Evolutionary conservation across 208 protist species (phyloP), one percentile per base, ranked within the genome.

Genomic region (Acanthamoeba quina): DNA sequence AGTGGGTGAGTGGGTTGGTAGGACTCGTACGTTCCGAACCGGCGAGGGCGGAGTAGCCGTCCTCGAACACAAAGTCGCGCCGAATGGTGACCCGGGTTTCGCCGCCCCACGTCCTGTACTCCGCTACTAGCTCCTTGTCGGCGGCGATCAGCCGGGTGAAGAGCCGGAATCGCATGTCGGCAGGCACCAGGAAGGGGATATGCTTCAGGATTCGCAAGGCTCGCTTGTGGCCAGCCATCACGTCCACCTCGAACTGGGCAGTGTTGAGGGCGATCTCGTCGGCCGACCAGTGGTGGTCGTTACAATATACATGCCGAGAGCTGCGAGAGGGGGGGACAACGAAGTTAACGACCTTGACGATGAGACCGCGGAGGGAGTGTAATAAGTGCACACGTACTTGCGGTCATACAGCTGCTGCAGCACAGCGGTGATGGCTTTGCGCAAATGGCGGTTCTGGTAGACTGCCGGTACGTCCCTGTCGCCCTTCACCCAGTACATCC

Each of bases 31-130:
- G 82, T 58, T 58, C 89, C 9, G 96, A 24, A 5, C 31, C 9
- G 34, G 26, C 92, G 72, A 99, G 97, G 31, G 95, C 90, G 17
- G 96, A 95, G 95, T 97, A 99, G 64, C 96, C 96, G 94, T 99
- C 98, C 21, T 96, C 95, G 94, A 99, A 99, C 29, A 97, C 95
- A 49, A 93, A 91, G 31, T 98, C 97, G 78, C 98, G 97, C 58
- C 96, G 96, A 72, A 97, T 96, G 41, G 58, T 68, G 24, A 95
- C 62, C 13, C 54, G 34, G 5, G 44, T 64, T 90, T 85, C 24
- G 29, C 49, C 34, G 5, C 68, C 47, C 41, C 34, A 52, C 0
- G 70, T 83, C 15, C 68, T 29, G 85, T 91, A 91, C 19, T 88
- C n/a, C 17, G 13, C 11, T 1, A 88, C 66, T 15, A 24, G 26